These are phyloP conservation scores for Eimeria sp. DNA, from an alignment of 169 alveolate genomes.

Conservation along the genomic window DNA sequence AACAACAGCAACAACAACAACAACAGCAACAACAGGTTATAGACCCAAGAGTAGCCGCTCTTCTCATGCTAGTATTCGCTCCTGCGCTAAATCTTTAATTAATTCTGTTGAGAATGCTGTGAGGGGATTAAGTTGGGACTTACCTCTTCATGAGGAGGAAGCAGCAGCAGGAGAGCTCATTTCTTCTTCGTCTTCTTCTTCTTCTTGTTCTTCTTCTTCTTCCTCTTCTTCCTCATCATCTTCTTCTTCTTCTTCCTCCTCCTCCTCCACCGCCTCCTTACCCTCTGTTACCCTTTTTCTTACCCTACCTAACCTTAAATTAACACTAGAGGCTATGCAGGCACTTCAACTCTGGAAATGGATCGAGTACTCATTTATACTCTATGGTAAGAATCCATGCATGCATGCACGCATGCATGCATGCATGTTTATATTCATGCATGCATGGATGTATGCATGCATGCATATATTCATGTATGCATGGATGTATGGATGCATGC, in stretches of 20 bases:
- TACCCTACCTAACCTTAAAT: constrained; percentile 11
- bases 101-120: constrained; percentile 16
- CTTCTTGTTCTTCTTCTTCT: background rate
- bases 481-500: too few species aligned
- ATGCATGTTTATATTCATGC: too few species aligned
- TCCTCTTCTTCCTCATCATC: background rate
- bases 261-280: too few species aligned
- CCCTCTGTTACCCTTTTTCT: constrained; percentile 20
- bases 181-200: background rate
- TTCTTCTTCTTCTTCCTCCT: constrained; percentile 6
- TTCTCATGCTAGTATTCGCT: constrained; percentile 25
- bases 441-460: too few species aligned
- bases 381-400: background rate
- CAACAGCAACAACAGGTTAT: background rate
- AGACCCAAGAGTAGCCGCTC: constrained; percentile 43
- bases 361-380: constrained; percentile 66
- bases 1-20: background rate
- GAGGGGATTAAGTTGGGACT: background rate
- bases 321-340: constrained; percentile 14
- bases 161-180: background rate
- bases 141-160: background rate
- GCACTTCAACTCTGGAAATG: constrained; percentile 72
- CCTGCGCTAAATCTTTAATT: constrained; percentile 17
- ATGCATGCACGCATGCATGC: too few species aligned
- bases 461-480: too few species aligned